These are phyloP conservation scores for Torulaspora gathmanii DNA, from an alignment of 805 yeast species.

Conservation along the genomic window DNA sequence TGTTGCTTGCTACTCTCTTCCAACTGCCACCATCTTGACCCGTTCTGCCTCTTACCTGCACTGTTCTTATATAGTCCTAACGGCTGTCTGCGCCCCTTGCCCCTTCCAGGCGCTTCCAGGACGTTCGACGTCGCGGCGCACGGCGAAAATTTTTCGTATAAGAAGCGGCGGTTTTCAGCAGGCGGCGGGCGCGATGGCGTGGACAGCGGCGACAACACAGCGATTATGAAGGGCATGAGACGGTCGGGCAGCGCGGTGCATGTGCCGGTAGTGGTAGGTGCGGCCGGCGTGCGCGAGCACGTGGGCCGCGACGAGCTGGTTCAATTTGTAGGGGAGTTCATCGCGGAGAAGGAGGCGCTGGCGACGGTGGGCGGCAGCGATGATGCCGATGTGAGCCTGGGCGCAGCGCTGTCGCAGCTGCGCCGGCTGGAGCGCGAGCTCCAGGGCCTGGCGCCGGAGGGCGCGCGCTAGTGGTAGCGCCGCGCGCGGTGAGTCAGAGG, in stretches of 20 bases:
- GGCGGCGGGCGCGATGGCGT: background rate
- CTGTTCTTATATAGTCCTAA: conserved; percentile 1
- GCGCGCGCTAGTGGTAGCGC: conserved; percentile 1
- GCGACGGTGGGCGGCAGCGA: conserved; percentile 11
- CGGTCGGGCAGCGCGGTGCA: conserved; percentile 17
- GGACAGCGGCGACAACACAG: too few relatives aligned
- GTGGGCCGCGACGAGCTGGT: conserved; percentile 28
- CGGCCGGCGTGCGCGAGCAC: conserved; percentile 18
- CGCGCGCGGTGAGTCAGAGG: background rate
- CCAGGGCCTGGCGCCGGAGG: conserved; percentile 68
- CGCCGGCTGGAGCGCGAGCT: conserved; percentile 71
- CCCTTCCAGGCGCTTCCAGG: conserved; percentile 1
- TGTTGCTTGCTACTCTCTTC: conserved; percentile 3
- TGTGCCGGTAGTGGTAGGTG: conserved; percentile 5
- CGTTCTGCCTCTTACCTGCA: too few relatives aligned
- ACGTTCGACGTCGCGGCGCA: background rate
- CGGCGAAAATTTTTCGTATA: background rate
- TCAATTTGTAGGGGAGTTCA: conserved; percentile 28
- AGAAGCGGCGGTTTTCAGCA: background rate
- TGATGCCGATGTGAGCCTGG: conserved; percentile 24
- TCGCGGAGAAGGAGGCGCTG: conserved; percentile 25
- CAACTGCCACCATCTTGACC: background rate
- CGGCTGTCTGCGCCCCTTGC: background rate
- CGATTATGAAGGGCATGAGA: too few relatives aligned
- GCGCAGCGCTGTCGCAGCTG: conserved; percentile 49